Conservation (phyloP, 2,329 filamentous ascomycete genomes). For the Venturia effusa region DNA sequence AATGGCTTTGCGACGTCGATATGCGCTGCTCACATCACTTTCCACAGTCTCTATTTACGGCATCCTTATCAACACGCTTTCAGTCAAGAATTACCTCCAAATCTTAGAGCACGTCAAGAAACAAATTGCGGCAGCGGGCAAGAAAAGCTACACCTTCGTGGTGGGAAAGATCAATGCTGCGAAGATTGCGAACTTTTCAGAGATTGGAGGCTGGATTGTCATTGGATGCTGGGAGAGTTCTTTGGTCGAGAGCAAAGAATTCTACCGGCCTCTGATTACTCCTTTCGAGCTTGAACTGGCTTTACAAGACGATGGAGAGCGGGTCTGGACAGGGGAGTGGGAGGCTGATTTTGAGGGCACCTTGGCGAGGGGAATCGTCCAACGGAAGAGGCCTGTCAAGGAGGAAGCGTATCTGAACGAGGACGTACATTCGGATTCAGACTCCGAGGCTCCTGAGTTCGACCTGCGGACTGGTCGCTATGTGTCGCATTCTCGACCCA, state of each 20-base stretch:
- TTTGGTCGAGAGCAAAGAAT: conserved; percentile 77
- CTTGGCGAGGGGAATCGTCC: conserved; percentile 24
- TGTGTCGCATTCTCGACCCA: conserved; percentile 66
- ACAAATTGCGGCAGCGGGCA: conserved; percentile 67
- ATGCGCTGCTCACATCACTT: conserved; percentile 73
- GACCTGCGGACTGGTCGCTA: conserved; percentile 83
- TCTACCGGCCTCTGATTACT: conserved; percentile 85
- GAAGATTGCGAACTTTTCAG: conserved; percentile 92
- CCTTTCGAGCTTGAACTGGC: conserved; percentile 83
- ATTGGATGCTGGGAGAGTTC: conserved; percentile 98
- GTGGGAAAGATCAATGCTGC: conserved; percentile 94
- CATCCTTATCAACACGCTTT: conserved; percentile 91
- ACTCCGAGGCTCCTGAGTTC: conserved; percentile 69
- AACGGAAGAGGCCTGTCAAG: conserved; percentile 5
- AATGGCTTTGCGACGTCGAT: conserved; percentile 59
- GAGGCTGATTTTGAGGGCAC: conserved; percentile 72
- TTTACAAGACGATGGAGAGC: conserved; percentile 60
- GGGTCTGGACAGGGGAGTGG: conserved; percentile 84
- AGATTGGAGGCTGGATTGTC: conserved; percentile 93
- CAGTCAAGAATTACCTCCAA: conserved; percentile 77
- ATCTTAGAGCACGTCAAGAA: conserved; percentile 64
- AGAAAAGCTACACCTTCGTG: conserved; percentile 93
- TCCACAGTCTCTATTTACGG: conserved; percentile 77
- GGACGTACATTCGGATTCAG: conserved; percentile 52
- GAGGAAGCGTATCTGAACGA: conserved; percentile 13